A percentile compares a stretch with the other conserved stretches of the same genome.
Conservation (phyloP, 805 yeast species). For the Sugiyamaella americana region DNA sequence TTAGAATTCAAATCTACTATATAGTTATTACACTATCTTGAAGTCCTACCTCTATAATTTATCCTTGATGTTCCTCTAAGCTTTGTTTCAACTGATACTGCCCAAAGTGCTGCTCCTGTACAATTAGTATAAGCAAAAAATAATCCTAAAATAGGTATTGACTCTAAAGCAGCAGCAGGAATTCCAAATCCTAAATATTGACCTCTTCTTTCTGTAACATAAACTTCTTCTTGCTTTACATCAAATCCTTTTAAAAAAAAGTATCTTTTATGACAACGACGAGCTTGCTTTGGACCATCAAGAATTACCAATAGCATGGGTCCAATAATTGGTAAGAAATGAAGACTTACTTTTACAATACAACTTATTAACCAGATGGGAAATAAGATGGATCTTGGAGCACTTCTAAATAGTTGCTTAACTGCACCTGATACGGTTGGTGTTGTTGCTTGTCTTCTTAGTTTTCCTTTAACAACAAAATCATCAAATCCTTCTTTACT, state of each 20-base stretch:
- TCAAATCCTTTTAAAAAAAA: slow-evolving; percentile 50
- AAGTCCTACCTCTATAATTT: neutral
- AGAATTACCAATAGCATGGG: slow-evolving; percentile 46
- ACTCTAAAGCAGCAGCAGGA: slow-evolving; percentile 33
- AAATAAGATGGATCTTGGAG: slow-evolving; percentile 37
- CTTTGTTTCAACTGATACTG: slow-evolving; percentile 27
- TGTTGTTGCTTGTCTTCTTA: slow-evolving; percentile 30
- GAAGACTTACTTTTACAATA: slow-evolving; percentile 35
- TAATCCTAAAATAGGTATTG: slow-evolving; percentile 32
- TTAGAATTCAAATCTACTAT: too few species aligned
- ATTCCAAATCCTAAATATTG: slow-evolving; percentile 33
- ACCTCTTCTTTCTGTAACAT: slow-evolving; percentile 24
- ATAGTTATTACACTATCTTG: neutral
- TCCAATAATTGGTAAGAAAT: slow-evolving; percentile 53
- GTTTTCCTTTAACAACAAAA: slow-evolving; percentile 38
- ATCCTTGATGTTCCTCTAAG: neutral
- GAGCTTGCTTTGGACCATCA: slow-evolving; percentile 51
- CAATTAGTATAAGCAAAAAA: slow-evolving; percentile 33
- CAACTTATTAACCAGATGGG: slow-evolving; percentile 40
- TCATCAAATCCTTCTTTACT: slow-evolving; percentile 42
- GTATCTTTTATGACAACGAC: slow-evolving; percentile 48
- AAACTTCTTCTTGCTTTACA: slow-evolving; percentile 36
- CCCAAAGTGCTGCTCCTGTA: slow-evolving; percentile 36
- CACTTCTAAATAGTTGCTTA: slow-evolving; percentile 28
- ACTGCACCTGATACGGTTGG: slow-evolving; percentile 29